Percentiles rank a stretch among this genome's conserved stretches.
Evolutionary conservation across 139 green algal species (phyloP).

Genomic region (Zygnema cylindricum): DNA sequence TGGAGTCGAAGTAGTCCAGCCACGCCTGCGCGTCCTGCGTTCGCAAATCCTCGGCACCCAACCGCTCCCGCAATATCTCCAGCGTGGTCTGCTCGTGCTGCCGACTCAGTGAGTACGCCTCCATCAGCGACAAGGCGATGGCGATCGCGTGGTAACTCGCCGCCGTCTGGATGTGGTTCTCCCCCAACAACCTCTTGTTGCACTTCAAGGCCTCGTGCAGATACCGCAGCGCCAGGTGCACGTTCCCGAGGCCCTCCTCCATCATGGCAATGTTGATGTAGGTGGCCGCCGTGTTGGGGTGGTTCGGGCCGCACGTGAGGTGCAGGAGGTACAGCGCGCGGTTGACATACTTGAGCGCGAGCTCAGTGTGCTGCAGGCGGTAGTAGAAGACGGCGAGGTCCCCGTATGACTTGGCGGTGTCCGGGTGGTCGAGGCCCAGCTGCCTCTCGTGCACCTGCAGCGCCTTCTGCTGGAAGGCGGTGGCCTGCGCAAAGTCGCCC

Average conservation of each 20-base stretch:
- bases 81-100: conserved; percentile 67
- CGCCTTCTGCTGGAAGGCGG: conserved; percentile 62
- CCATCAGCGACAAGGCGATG: conserved; percentile 68
- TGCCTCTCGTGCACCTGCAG: conserved; percentile 64
- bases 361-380: conserved; percentile 61
- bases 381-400: conserved; percentile 72
- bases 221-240: conserved; percentile 62
- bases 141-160: conserved; percentile 67
- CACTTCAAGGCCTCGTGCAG: conserved; percentile 66
- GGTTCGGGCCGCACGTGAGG: conserved; percentile 57
- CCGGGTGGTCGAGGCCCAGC: conserved; percentile 67
- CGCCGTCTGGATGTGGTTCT: conserved; percentile 66
- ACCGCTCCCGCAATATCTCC: conserved; percentile 59
- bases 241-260: conserved; percentile 62
- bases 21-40: conserved; percentile 66
- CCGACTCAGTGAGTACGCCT: conserved; percentile 63
- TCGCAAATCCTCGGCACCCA: conserved; percentile 63
- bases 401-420: conserved; percentile 69
- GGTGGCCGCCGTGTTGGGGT: conserved; percentile 67
- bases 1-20: conserved; percentile 69
- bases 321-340: conserved; percentile 63
- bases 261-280: conserved; percentile 71
- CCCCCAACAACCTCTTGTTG: conserved; percentile 62
- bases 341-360: conserved; percentile 61
- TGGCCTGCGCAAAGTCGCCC: conserved; percentile 67